phyloP scores from a whole-genome alignment of 352 stramenopile species.

The Phytopythium ostracodes region DNA sequence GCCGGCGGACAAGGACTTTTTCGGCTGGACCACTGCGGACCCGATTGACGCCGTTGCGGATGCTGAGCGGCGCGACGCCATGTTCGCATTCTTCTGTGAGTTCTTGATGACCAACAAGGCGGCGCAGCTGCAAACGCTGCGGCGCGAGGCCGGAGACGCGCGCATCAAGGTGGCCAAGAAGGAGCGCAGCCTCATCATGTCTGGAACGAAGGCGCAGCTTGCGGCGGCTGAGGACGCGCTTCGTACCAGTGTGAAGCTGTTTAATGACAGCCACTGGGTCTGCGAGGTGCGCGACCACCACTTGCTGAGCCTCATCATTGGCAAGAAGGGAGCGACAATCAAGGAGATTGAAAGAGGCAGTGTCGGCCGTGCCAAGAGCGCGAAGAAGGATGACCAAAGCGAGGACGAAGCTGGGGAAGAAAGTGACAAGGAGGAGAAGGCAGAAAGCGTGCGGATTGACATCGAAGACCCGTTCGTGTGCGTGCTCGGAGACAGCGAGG shows the following conservation, averaged over 20 bases:
- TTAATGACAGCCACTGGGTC: conserved; percentile 56
- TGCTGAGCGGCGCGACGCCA: conserved; percentile 26
- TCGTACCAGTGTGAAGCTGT: conserved; percentile 45
- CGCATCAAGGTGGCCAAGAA: conserved; percentile 73
- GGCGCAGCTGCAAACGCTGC: conserved; percentile 57
- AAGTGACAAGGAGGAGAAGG: not conserved
- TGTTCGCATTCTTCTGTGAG: conserved; percentile 77
- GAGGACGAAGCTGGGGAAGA: not conserved
- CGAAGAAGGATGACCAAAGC: not conserved
- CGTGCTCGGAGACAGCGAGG: conserved; percentile 50
- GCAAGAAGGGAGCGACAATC: conserved; percentile 78
- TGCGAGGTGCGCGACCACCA: conserved; percentile 53
- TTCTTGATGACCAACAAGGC: conserved; percentile 80
- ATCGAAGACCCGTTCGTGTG: conserved; percentile 63
- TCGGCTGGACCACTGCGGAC: conserved; percentile 15
- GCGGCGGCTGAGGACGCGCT: conserved; percentile 58
- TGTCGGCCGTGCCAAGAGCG: not conserved
- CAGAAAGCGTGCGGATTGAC: conserved; percentile 41
- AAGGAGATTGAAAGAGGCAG: conserved; percentile 43
- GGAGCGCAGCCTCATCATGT: conserved; percentile 49
- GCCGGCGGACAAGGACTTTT: conserved; percentile 36
- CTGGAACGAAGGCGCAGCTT: conserved; percentile 69
- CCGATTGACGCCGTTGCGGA: conserved; percentile 5
- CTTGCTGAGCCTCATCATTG: conserved; percentile 73
- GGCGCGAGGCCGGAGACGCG: conserved; percentile 48